Conservation (phyloP, 805 yeast genomes). For the Trichomonascus vanleenenianus region DNA sequence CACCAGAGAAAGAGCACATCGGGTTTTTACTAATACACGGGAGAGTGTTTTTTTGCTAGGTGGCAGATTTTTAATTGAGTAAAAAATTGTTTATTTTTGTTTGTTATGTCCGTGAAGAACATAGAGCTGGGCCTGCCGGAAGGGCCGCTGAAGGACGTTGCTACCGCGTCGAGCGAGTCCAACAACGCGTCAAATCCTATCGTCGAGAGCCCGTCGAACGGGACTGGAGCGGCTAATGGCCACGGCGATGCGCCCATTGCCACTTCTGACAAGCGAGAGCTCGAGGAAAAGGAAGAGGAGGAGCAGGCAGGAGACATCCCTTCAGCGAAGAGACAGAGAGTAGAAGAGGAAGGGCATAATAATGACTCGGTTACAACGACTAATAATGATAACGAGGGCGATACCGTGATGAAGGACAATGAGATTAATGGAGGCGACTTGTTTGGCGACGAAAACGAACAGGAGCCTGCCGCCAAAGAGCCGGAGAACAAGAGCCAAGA, state of each 20-base stretch:
- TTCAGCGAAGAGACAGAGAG: constrained; percentile 16
- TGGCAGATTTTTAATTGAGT: no score
- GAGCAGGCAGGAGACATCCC: no score
- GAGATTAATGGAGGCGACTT: neutral
- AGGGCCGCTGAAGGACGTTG: no score
- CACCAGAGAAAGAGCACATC: no score
- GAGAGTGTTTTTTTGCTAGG: no score
- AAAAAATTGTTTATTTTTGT: no score
- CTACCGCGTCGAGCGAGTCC: no score
- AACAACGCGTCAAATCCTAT: no score
- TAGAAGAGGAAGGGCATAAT: constrained; percentile 14
- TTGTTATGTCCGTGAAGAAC: no score
- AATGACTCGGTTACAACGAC: neutral
- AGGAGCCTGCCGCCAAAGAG: constrained; percentile 1
- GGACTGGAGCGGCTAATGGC: neutral
- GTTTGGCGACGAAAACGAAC: neutral
- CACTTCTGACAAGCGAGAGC: neutral
- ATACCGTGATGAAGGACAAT: constrained; percentile 1
- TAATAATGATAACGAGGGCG: constrained; percentile 9
- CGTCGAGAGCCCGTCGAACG: no score
- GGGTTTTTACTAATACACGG: no score
- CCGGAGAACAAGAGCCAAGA: neutral
- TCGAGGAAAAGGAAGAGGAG: neutral
- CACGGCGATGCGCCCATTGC: neutral
- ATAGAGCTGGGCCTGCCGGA: no score